Evolutionary conservation across 768 basidiomycete species (phyloP).

Genomic region (Mycena crocata): DNA sequence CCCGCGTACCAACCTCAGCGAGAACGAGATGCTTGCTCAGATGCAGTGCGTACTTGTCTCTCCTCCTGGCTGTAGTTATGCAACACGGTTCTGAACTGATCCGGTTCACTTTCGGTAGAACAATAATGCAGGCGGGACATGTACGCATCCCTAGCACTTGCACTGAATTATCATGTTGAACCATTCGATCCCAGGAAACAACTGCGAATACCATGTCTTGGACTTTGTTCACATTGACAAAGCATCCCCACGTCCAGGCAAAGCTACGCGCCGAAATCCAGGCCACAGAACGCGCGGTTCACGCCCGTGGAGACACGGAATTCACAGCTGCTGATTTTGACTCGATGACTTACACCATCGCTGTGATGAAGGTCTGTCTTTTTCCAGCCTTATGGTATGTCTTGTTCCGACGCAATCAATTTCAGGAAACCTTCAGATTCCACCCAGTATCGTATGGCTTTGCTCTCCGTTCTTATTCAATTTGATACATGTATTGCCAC

Average conservation of each 20-base stretch:
- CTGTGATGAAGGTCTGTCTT: conserved; percentile 57
- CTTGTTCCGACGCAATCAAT: not conserved
- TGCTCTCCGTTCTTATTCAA: not conserved
- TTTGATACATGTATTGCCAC: not conserved
- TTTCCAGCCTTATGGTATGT: not conserved
- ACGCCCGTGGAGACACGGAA: conserved; percentile 51
- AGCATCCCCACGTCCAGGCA: conserved; percentile 66
- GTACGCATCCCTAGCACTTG: not conserved
- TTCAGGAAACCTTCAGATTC: conserved; percentile 63
- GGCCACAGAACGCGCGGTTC: conserved; percentile 47
- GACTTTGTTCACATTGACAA: conserved; percentile 72
- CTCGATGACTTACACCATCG: conserved; percentile 59
- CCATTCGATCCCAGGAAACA: conserved; percentile 62
- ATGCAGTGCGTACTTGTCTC: conserved; percentile 41
- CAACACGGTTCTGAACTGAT: not conserved
- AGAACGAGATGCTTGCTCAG: conserved; percentile 47
- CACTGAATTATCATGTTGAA: conserved; percentile 24
- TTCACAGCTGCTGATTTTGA: conserved; percentile 62
- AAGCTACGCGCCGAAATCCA: conserved; percentile 72
- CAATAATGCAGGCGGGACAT: conserved; percentile 24
- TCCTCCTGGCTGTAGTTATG: not conserved
- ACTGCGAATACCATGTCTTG: conserved; percentile 69
- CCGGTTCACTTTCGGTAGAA: not conserved
- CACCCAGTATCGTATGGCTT: conserved; percentile 59
- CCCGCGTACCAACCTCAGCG: conserved; percentile 30